A percentile compares a stretch with the other conserved stretches of the same genome.
phyloP scores from a whole-genome alignment of 805 yeast genomes.

The Starmera amethionina region DNA sequence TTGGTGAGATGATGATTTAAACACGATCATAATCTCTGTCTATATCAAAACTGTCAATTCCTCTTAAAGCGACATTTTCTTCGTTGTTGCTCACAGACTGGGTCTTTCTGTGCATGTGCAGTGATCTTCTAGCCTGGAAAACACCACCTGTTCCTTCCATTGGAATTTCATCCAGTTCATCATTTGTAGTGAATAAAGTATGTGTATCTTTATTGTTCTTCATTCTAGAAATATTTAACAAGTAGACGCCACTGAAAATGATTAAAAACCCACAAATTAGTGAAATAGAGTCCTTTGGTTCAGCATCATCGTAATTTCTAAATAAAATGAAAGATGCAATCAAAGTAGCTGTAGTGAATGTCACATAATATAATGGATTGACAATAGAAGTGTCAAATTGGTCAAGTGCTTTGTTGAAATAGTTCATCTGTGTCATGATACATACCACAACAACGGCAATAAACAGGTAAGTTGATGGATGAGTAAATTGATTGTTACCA shows the following conservation, averaged over 20 bases:
- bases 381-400: conserved; percentile 90
- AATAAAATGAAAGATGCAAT: conserved; percentile 80
- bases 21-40: conserved; percentile 27
- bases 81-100: conserved; percentile 21
- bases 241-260: conserved; percentile 80
- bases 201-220: conserved; percentile 38
- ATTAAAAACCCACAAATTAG: conserved; percentile 77
- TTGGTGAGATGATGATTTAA: conserved; percentile 4
- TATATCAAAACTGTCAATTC: conserved; percentile 53
- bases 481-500: conserved; percentile 84
- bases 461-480: conserved; percentile 76
- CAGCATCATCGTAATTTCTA: conserved; percentile 78
- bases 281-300: conserved; percentile 71
- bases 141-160: conserved; percentile 80
- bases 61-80: conserved; percentile 44
- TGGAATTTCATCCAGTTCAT: conserved; percentile 62
- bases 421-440: conserved; percentile 86
- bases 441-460: conserved; percentile 69
- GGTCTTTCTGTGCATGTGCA: conserved; percentile 47
- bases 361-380: conserved; percentile 83
- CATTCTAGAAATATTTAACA: conserved; percentile 69
- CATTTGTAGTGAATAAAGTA: conserved; percentile 30
- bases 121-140: conserved; percentile 64
- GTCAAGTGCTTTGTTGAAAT: conserved; percentile 86
- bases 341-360: conserved; percentile 83